Evolutionary conservation across 2,329 filamentous ascomycete species (phyloP), one percentile per base, ranked within the genome.

Genomic region (Monosporascus sp.): DNA sequence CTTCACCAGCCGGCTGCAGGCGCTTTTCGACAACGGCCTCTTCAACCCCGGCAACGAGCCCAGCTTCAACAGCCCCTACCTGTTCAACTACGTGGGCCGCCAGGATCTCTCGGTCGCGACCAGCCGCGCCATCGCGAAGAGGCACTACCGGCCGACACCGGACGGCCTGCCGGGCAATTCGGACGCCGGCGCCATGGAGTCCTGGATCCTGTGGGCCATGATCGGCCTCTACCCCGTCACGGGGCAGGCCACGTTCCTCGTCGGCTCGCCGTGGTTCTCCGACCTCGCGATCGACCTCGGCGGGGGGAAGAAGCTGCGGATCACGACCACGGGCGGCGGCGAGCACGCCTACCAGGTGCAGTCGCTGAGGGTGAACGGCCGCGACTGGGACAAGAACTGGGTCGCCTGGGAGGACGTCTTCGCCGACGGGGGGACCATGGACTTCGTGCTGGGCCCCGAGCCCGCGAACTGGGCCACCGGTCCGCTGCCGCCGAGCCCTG

Each of bases 141-240:
- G 72, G 16, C 83, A 81, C 69, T 88, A 87, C 69, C 74, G 72
- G 48, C 73, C 79, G 1, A 78, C 78, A 0, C 72, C 74, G 0
- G 64, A 62, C 7, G 86, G 87, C 0, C 73, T 90, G 0, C 86
- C 86, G 0, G 87, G 87, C 0, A 89, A 90, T 67, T 84, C 80
- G 45, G 87, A 90, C 65, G 85, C 84, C 2, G 87, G 87, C 7
- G 84, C 86, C 16, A 88, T 90, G 85, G 84, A 90, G 64, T 83
- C 80, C 7, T 88, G 84, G 81, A 68, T 87, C 3, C 69, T 87
- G 8, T 89, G 86, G 82, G 82, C 81, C 57, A 86, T 87, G 78
- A 77, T 88, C 38, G 85, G 85, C 2, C 69, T 88, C 27, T 88
- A 87, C 59, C 86, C 85, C 1, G 72, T 89, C 57, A 86, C 84